phyloP scores from a whole-genome alignment of 148 eudicot genomes.

The Chenopodium formosanum region DNA sequence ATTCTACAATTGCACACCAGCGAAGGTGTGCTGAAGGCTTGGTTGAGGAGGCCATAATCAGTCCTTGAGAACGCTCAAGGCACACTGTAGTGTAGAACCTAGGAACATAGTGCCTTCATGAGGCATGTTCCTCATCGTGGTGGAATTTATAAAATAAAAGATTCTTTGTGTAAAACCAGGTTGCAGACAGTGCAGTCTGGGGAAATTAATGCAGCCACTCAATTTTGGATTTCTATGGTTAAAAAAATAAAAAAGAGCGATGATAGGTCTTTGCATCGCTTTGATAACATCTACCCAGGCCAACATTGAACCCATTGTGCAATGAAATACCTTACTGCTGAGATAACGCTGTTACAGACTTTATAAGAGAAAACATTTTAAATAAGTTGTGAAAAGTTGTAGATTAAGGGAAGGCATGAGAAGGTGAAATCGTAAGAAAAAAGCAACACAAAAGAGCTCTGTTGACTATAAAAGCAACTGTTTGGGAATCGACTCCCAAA shows the following conservation, averaged over 20 bases:
- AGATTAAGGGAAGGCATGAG: neutral
- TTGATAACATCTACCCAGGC: too few relatives aligned
- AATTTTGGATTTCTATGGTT: neutral
- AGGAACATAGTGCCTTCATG: neutral
- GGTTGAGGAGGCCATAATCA: neutral
- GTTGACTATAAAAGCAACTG: too few relatives aligned
- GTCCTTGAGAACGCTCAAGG: neutral
- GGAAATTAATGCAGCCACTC: neutral
- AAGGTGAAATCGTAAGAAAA: neutral
- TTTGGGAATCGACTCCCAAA: neutral
- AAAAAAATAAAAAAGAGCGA: neutral
- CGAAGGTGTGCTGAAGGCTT: neutral
- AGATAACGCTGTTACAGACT: neutral
- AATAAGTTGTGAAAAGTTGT: neutral
- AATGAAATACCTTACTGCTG: neutral
- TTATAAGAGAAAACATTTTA: neutral
- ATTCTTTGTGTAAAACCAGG: neutral
- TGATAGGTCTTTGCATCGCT: neutral
- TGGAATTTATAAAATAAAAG: neutral
- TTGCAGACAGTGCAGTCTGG: neutral
- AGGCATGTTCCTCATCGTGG: neutral
- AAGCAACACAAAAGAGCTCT: neutral
- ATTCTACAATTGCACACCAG: neutral
- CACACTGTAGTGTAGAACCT: neutral
- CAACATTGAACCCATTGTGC: too few relatives aligned